These are phyloP conservation scores for Salvia rosmarinus DNA, from an alignment of 257 asterid genomes.

Conservation along the genomic window DNA sequence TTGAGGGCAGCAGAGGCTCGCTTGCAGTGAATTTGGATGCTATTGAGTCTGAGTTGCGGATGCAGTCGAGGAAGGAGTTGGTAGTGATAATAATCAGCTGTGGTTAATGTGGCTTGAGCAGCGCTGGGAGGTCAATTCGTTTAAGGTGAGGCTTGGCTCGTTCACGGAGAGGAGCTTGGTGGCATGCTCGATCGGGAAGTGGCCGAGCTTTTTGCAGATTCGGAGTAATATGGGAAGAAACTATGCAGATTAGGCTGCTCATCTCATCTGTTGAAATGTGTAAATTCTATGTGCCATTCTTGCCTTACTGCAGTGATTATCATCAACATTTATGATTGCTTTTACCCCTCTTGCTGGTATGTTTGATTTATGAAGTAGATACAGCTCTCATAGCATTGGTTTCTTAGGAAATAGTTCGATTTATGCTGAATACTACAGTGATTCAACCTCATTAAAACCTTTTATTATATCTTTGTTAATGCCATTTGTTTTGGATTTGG, in stretches of 20 bases:
- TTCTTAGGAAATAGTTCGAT: too few species aligned
- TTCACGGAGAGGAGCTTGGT: conserved; percentile 60
- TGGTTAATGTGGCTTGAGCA: conserved; percentile 40
- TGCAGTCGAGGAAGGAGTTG: conserved; percentile 52
- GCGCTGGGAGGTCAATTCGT: conserved; percentile 56
- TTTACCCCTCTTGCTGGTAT: too few species aligned
- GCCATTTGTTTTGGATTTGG: too few species aligned
- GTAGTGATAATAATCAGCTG: conserved; percentile 41
- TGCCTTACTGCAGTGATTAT: not conserved
- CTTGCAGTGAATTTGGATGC: conserved; percentile 75
- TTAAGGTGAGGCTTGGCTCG: conserved; percentile 62
- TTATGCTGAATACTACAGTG: too few species aligned
- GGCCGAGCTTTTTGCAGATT: conserved; percentile 72
- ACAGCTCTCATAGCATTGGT: too few species aligned
- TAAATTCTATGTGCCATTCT: not conserved
- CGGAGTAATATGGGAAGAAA: not conserved
- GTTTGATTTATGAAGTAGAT: too few species aligned
- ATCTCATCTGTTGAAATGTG: not conserved
- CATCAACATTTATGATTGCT: not conserved
- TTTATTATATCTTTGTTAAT: too few species aligned
- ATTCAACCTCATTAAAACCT: too few species aligned
- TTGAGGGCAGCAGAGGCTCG: conserved; percentile 67
- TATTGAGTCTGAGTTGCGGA: conserved; percentile 50
- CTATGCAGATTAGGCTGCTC: not conserved
- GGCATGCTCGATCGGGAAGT: conserved; percentile 66